These are phyloP conservation scores for carrot (Daucus carota) DNA, from an alignment of 129 eudicot species.

Conservation along the genomic window DH1_v3.0 NC_030381.2:32927501-32928000, in stretches of 20 bases:
- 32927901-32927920: slow-evolving; percentile 5
- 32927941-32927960: neutral
- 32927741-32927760: neutral
- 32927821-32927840: slow-evolving; percentile 17
- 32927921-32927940: neutral
- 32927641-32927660: neutral
- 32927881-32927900: slow-evolving; percentile 10
- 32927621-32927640: neutral
- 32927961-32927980: neutral
- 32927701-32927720: neutral
- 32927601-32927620: neutral
- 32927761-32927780: neutral
- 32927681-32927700: neutral
- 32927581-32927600: neutral
- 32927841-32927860: slow-evolving; percentile 6
- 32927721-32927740: neutral
- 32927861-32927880: slow-evolving; percentile 11
- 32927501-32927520: neutral
- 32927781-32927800: neutral
- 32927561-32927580: neutral
- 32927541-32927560: neutral
- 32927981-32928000: neutral
- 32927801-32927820: slow-evolving; percentile 10
- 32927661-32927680: neutral
- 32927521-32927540: neutral